Conservation (phyloP, 75 land plant species). For the Picea glauca region DNA sequence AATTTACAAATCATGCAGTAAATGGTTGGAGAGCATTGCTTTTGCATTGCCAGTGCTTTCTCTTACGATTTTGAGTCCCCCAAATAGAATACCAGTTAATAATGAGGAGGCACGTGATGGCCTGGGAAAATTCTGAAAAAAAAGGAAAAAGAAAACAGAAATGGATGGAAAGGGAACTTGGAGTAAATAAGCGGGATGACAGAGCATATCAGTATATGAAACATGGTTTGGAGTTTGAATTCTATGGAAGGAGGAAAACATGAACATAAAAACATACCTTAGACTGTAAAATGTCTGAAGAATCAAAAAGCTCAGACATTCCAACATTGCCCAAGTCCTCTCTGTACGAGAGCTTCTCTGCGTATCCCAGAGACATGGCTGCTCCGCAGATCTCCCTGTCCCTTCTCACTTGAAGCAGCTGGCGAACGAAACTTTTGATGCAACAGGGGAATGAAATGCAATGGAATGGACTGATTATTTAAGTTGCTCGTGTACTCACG, state of each 20-base stretch:
- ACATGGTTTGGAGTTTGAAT: neutral
- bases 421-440: too few relatives aligned
- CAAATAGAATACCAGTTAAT: neutral
- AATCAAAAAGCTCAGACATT: slow-evolving; percentile 89
- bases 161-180: neutral
- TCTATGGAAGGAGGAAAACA: neutral
- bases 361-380: slow-evolving; percentile 88
- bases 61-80: neutral
- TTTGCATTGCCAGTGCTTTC: neutral
- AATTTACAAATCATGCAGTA: neutral
- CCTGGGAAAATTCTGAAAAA: neutral
- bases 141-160: neutral
- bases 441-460: too few relatives aligned
- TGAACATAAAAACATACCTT: slow-evolving; percentile 42
- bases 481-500: too few relatives aligned
- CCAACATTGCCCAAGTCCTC: slow-evolving; percentile 97
- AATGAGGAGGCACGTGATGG: neutral
- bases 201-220: neutral
- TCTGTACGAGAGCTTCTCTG: slow-evolving; percentile 89
- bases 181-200: neutral
- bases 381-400: neutral
- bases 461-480: too few relatives aligned
- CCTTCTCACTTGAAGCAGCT: too few relatives aligned
- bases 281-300: slow-evolving; percentile 43
- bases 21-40: neutral